Conservation (phyloP, 306 rosid genomes). For the Lathyrus tuberosus region DNA sequence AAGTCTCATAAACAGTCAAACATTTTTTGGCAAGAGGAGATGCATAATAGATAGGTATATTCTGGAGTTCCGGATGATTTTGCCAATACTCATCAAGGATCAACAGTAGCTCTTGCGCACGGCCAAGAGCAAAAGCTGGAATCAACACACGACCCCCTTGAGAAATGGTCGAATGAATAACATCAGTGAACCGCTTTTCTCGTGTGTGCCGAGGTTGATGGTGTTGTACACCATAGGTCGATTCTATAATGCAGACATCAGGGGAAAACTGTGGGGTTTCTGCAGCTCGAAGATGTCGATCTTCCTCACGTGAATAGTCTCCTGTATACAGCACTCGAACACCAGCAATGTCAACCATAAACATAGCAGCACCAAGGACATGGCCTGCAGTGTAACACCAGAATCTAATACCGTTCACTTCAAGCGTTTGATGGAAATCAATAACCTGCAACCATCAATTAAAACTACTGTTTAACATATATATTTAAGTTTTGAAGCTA, state of each 20-base stretch:
- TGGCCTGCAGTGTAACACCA: conserved; percentile 99
- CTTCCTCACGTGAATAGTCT: conserved; percentile 97
- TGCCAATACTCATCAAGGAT: conserved; percentile 97
- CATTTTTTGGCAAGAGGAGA: conserved; percentile 95
- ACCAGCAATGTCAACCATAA: conserved; percentile 97
- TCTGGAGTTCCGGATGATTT: conserved; percentile 88
- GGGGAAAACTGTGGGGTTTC: conserved; percentile 96
- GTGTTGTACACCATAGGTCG: conserved; percentile 91
- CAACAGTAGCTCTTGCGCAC: conserved; percentile 92
- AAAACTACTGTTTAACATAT: conserved; percentile 2
- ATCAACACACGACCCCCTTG: conserved; percentile 97
- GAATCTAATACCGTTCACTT: conserved; percentile 88
- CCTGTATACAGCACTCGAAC: conserved; percentile 95
- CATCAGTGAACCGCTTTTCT: conserved; percentile 92
- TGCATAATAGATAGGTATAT: conserved; percentile 91
- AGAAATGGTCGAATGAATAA: conserved; percentile 82
- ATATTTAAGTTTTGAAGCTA: not conserved
- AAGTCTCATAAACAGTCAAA: conserved; percentile 89
- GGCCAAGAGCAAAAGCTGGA: conserved; percentile 92
- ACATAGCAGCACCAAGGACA: conserved; percentile 99
- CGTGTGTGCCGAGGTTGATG: conserved; percentile 90
- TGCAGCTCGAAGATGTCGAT: conserved; percentile 94
- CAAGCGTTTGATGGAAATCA: conserved; percentile 95
- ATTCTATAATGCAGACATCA: conserved; percentile 92
- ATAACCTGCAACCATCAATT: conserved; percentile 67